Evolutionary conservation across 2,329 filamentous ascomycete genomes (phyloP).

Genomic region (Talaromyces rugulosus): DNA sequence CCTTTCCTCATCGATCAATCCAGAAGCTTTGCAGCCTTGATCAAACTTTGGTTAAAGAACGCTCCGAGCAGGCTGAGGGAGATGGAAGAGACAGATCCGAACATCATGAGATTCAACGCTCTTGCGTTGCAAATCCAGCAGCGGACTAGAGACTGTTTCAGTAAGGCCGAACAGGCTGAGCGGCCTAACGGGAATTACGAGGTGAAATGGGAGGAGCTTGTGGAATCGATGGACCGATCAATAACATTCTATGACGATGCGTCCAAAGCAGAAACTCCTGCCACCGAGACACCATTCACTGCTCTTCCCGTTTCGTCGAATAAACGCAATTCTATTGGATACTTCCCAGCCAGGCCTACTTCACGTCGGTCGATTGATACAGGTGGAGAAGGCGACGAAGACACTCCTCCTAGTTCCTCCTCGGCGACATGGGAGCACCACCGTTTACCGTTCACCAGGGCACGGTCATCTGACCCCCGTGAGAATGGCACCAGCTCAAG

Average conservation of each 20-base stretch:
- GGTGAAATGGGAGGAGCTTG: conserved; percentile 47
- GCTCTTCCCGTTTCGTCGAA: conserved; percentile 27
- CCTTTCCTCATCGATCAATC: conserved; percentile 90
- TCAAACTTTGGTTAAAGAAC: conserved; percentile 54
- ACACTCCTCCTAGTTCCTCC: conserved; percentile 42
- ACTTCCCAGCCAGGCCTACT: conserved; percentile 34
- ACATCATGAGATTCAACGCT: conserved; percentile 40
- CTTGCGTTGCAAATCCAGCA: conserved; percentile 39
- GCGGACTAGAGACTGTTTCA: conserved; percentile 44
- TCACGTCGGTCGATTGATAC: conserved; percentile 36
- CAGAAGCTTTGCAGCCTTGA: conserved; percentile 76
- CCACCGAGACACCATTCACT: conserved; percentile 27
- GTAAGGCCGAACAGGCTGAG: conserved; percentile 45
- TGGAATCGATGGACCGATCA: conserved; percentile 44
- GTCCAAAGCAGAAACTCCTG: conserved; percentile 35
- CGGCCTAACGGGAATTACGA: conserved; percentile 44
- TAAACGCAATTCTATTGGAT: conserved; percentile 40
- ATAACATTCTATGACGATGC: conserved; percentile 39
- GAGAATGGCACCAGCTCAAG: conserved; percentile 27
- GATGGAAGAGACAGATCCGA: conserved; percentile 34
- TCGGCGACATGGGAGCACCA: conserved; percentile 41
- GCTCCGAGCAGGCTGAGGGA: conserved; percentile 37
- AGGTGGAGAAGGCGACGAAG: conserved; percentile 36
- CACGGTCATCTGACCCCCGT: conserved; percentile 8
- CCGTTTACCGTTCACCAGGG: conserved; percentile 34